These are phyloP conservation scores for Leccinum ambiguum DNA, from an alignment of 1,284 basidiomycete species.

Conservation along the genomic window DNA sequence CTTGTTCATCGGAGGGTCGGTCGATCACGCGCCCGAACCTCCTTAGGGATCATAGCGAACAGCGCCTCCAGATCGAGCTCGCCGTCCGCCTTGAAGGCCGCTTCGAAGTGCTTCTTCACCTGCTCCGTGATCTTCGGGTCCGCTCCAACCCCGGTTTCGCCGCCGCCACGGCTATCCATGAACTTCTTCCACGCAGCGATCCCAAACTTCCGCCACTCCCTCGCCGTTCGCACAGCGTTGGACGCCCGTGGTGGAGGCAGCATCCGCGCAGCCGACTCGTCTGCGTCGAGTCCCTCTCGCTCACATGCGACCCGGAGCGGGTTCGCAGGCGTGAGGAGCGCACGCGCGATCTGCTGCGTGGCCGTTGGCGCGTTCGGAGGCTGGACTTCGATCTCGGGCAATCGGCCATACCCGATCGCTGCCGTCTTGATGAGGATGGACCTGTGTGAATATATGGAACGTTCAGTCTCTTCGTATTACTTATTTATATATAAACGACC, in stretches of 20 bases:
- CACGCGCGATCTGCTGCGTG: constrained; percentile 60
- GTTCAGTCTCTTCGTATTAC: background rate
- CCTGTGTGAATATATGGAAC: constrained; percentile 37
- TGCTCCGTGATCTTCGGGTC: constrained; percentile 18
- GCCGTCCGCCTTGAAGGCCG: constrained; percentile 6
- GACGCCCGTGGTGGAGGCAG: constrained; percentile 13
- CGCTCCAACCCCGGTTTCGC: constrained; percentile 20
- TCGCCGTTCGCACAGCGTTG: constrained; percentile 13
- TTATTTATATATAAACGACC: background rate
- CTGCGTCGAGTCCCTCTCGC: constrained; percentile 27
- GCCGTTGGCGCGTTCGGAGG: constrained; percentile 55
- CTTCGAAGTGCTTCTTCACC: constrained; percentile 19
- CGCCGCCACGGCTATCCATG: constrained; percentile 14
- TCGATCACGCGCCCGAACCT: background rate
- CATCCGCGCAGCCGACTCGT: constrained; percentile 17
- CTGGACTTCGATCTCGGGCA: constrained; percentile 62
- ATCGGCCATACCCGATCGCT: constrained; percentile 58
- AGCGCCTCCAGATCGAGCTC: constrained; percentile 10
- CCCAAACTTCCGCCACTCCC: constrained; percentile 22
- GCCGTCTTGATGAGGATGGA: constrained; percentile 72
- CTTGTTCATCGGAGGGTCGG: too few species aligned
- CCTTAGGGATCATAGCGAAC: constrained; percentile 13
- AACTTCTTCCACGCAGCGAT: constrained; percentile 20
- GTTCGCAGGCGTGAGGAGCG: constrained; percentile 39
- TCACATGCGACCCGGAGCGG: constrained; percentile 27